Evolutionary conservation across 495 filamentous ascomycete species (phyloP).

Genomic region (Aspergillus campestris): DNA sequence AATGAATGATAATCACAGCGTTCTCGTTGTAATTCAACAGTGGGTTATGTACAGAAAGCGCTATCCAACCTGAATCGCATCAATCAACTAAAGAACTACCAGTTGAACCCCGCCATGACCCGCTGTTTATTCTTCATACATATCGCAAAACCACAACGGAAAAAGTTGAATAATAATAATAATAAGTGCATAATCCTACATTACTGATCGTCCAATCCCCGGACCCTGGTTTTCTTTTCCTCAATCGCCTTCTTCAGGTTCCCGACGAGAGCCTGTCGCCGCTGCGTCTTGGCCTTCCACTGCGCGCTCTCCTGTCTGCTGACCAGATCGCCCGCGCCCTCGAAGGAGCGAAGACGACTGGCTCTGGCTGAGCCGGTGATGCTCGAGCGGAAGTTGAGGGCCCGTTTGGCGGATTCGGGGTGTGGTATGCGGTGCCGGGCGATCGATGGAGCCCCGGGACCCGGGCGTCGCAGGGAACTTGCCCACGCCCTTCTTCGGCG

Average conservation of each 20-base stretch:
- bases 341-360: slow-evolving; percentile 35
- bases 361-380: slow-evolving; percentile 39
- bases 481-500: slow-evolving; percentile 38
- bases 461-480: slow-evolving; percentile 33
- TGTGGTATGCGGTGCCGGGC: slow-evolving; percentile 42
- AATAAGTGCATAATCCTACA: slow-evolving; percentile 12
- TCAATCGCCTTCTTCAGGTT: slow-evolving; percentile 33
- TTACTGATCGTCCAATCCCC: slow-evolving; percentile 24
- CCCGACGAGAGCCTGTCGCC: slow-evolving; percentile 44
- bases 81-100: not conserved
- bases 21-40: slow-evolving; percentile 2
- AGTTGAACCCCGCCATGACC: slow-evolving; percentile 11
- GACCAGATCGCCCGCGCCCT: slow-evolving; percentile 26
- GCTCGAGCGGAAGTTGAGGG: slow-evolving; percentile 33
- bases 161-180: slow-evolving; percentile 4
- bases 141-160: slow-evolving; percentile 2
- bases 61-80: slow-evolving; percentile 1
- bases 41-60: slow-evolving; percentile 14
- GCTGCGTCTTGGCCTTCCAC: slow-evolving; percentile 49
- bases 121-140: slow-evolving; percentile 9
- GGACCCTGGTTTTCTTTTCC: slow-evolving; percentile 28
- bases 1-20: too few relatives aligned
- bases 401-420: slow-evolving; percentile 41
- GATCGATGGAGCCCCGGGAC: slow-evolving; percentile 31
- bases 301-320: slow-evolving; percentile 47